phyloP scores from a whole-genome alignment of 305 asterid genomes.

The Coffea humblotiana region DNA sequence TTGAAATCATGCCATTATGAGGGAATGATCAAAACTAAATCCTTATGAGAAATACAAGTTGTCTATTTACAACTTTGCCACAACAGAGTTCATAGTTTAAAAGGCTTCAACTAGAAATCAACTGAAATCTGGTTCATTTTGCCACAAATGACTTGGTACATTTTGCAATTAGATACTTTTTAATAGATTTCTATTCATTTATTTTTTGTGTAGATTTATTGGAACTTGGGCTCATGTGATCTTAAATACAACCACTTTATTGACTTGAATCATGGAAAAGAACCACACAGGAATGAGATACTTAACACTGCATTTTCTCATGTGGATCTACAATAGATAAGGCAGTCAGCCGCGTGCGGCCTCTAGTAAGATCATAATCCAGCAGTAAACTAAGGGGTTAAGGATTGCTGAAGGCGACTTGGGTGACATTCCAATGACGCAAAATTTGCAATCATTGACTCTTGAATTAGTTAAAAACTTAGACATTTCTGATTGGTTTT shows the following conservation, averaged over 20 bases:
- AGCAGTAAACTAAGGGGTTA: neutral
- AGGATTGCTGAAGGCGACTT: neutral
- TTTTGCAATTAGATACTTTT: neutral
- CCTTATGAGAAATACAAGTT: neutral
- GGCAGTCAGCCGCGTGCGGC: no score
- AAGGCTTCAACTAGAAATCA: neutral
- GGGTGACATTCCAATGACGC: neutral
- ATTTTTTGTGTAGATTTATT: no score
- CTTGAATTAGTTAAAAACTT: neutral
- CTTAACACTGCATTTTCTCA: no score
- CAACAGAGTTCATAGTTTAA: neutral
- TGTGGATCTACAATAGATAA: no score
- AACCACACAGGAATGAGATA: neutral
- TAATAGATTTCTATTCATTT: no score
- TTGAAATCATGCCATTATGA: no score
- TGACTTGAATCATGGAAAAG: neutral
- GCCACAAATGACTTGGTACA: neutral
- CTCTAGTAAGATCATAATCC: no score
- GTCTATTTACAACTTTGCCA: neutral
- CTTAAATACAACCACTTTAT: neutral
- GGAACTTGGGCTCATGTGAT: neutral
- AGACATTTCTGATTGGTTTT: neutral
- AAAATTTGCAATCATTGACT: neutral
- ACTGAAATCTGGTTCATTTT: neutral
- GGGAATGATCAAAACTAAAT: neutral